Evolutionary conservation across 352 stramenopile species (phyloP).

Genomic region (Blastocystis sp.): DNA sequence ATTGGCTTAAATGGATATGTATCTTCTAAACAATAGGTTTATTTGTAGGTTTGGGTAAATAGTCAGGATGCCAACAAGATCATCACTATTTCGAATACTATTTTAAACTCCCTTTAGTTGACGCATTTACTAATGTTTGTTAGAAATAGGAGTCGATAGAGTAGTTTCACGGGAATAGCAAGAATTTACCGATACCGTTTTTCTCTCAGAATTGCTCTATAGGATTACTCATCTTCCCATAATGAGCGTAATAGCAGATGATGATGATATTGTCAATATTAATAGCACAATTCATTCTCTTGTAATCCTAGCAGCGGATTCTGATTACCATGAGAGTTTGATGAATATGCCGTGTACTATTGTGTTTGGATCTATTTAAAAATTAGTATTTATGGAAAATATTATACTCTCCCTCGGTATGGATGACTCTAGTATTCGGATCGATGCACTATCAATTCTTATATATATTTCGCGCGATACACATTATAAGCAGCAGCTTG

Average conservation of each 20-base stretch:
- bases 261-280: constrained; percentile 38
- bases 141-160: too few species aligned
- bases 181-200: too few species aligned
- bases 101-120: constrained; percentile 54
- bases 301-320: constrained; percentile 21
- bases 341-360: background rate
- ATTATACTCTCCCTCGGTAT: background rate
- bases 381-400: constrained; percentile 40
- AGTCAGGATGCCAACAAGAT: constrained; percentile 22
- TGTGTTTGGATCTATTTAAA: background rate
- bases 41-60: constrained; percentile 51
- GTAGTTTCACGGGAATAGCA: too few species aligned
- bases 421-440: background rate
- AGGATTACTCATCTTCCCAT: background rate
- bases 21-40: background rate
- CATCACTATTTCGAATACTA: constrained; percentile 46
- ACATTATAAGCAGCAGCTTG: background rate
- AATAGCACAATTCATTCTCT: background rate
- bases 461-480: constrained; percentile 12
- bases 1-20: constrained; percentile 59
- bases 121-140: background rate
- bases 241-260: background rate
- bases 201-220: background rate
- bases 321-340: constrained; percentile 10
- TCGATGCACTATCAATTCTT: background rate